Evolutionary conservation across 306 rosid species (phyloP), one percentile per base, ranked within the genome.

Genomic region (Prunus padus): DNA sequence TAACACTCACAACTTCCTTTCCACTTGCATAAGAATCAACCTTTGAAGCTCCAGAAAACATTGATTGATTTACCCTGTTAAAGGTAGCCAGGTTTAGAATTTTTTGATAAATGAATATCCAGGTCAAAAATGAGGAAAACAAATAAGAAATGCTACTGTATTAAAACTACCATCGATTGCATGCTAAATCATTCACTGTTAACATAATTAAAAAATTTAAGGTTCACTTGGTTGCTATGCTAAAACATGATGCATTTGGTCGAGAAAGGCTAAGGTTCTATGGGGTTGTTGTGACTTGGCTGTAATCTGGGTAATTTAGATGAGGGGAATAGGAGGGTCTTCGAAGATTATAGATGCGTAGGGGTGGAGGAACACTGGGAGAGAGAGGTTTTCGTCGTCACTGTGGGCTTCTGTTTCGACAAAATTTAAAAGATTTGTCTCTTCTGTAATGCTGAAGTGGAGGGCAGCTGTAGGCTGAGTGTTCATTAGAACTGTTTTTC

Each of bases 11-110:
- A 72, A 90, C 84, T 79, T 83, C 90, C 82, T 87, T 90, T 68
- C 96, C 98, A 82, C 93, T 95, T 70, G 92, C 96, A 66, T 81
- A 92, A 50, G 95, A 88, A 86, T 90, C 89, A 0, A 90, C 83
- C 74, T 79, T 83, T 52, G 89, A 83, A 71, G 88, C 78, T 70
- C 96, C 81, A 25, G 97, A 87, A 77, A 89, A 90, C 96, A 81
- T 81, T 0, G 85, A 64, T 74, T 85, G 89, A 79, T 88, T 92
- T 52, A 88, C 90, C 97, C 97, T 92, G 90, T 75, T 18, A 74
- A 74, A 88, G 74, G 76, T 66, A 76, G 51, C 70, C 75, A 54
- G 54, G 10, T 45, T 37, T 46, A 77, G 16, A n/a, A 60, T 30
- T 47, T 77, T n/a, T 8, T 69, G 44, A 44, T 19, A 40, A 33